A percentile compares a stretch with the other conserved stretches of the same genome.
Evolutionary conservation across 2,329 filamentous ascomycete species (phyloP).

Genomic region (Penicillium sp.): DNA sequence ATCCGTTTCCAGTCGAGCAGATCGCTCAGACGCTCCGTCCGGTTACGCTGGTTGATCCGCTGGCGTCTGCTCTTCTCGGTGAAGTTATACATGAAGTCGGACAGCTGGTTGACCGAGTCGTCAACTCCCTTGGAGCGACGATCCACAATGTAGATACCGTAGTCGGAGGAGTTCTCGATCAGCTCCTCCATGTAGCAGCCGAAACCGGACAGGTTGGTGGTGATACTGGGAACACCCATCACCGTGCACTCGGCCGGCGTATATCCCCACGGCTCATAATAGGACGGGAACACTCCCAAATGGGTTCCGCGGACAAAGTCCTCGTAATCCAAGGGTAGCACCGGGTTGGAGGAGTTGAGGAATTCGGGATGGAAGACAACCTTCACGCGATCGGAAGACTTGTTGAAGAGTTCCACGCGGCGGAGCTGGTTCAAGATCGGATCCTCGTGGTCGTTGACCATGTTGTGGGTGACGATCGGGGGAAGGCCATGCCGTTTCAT

Average conservation of each 20-base stretch:
- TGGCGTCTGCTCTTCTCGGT: slow-evolving; percentile 89
- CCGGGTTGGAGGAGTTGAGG: slow-evolving; percentile 90
- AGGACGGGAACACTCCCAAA: slow-evolving; percentile 91
- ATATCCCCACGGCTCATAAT: slow-evolving; percentile 99
- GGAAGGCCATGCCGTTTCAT: slow-evolving; percentile 92
- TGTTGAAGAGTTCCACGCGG: slow-evolving; percentile 94
- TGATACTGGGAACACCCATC: slow-evolving; percentile 98
- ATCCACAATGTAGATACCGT: slow-evolving; percentile 98
- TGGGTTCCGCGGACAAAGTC: slow-evolving; percentile 98
- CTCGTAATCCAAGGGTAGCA: slow-evolving; percentile 93
- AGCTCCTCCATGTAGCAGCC: slow-evolving; percentile 99
- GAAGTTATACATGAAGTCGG: slow-evolving; percentile 91
- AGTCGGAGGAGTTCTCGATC: slow-evolving; percentile 96
- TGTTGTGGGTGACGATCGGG: slow-evolving; percentile 98
- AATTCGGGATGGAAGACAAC: slow-evolving; percentile 98
- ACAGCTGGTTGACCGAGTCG: slow-evolving; percentile 93
- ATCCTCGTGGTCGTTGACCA: slow-evolving; percentile 90
- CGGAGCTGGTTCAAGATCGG: slow-evolving; percentile 95
- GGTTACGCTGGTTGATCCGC: slow-evolving; percentile 97
- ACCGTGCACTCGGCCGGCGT: slow-evolving; percentile 97
- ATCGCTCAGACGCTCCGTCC: slow-evolving; percentile 91
- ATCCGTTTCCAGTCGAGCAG: slow-evolving; percentile 98
- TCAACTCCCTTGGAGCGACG: slow-evolving; percentile 92
- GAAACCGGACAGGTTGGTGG: slow-evolving; percentile 95
- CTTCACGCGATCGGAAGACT: slow-evolving; percentile 92